These are phyloP conservation scores for Lachancea fermentati DNA, from an alignment of 805 yeast genomes.

Conservation along the genomic window DNA sequence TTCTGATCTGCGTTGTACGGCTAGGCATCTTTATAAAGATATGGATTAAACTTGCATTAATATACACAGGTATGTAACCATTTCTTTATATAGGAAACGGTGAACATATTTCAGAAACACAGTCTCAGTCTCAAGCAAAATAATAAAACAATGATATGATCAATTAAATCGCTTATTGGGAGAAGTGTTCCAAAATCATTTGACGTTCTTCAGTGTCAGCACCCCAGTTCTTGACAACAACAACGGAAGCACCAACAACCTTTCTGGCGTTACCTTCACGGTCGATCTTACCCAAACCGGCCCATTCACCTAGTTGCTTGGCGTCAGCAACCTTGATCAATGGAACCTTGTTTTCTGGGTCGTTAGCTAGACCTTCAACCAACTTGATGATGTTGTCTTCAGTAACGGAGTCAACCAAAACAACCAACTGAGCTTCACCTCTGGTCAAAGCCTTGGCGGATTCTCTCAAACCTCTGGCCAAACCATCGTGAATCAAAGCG, in stretches of 20 bases:
- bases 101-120: constrained; percentile 1
- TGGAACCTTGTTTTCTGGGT: constrained; percentile 93
- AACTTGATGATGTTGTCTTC: constrained; percentile 95
- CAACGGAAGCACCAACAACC: constrained; percentile 99
- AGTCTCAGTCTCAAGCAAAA: constrained; percentile 1
- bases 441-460: constrained; percentile 97
- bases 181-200: constrained; percentile 92
- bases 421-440: constrained; percentile 97
- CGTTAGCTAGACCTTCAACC: constrained; percentile 99
- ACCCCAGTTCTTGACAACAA: constrained; percentile 99
- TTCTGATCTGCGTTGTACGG: no score
- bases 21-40: background rate
- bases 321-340: constrained; percentile 99
- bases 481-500: constrained; percentile 97
- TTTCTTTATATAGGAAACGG: background rate
- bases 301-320: constrained; percentile 99
- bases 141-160: background rate
- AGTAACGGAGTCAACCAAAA: constrained; percentile 96
- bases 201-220: constrained; percentile 96
- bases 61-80: constrained; percentile 2
- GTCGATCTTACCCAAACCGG: constrained; percentile 99
- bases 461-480: constrained; percentile 99
- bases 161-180: constrained; percentile 48
- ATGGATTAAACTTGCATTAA: constrained; percentile 1
- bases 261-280: constrained; percentile 99